Conservation (phyloP, 371 early-diverging fungal genomes). For the Mortierella sp. region DNA sequence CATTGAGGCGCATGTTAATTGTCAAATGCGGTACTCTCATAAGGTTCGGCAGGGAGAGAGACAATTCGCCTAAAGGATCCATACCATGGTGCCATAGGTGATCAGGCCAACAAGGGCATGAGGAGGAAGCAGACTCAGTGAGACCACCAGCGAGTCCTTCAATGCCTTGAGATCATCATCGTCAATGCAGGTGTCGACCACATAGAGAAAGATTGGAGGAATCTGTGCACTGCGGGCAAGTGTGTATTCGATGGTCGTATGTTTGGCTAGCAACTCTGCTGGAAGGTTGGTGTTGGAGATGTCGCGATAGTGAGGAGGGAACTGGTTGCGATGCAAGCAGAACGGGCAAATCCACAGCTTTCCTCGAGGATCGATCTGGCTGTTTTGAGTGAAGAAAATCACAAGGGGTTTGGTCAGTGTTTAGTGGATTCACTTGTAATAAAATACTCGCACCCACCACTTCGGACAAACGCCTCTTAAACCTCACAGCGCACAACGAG, state of each 20-base stretch:
- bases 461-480: no score
- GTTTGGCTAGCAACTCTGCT: constrained; percentile 94
- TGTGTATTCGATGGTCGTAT: constrained; percentile 99
- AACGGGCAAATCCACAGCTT: constrained; percentile 99
- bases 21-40: neutral
- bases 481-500: no score
- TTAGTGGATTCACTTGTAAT: no score
- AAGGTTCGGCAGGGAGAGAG: neutral
- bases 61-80: no score
- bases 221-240: constrained; percentile 83
- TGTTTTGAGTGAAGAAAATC: constrained; percentile 39
- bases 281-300: constrained; percentile 96
- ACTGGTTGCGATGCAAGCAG: constrained; percentile 97
- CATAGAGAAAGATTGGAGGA: constrained; percentile 97
- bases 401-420: neutral
- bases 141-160: constrained; percentile 93
- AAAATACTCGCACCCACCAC: no score
- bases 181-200: constrained; percentile 98
- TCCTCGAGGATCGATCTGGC: constrained; percentile 94
- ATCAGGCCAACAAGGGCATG: constrained; percentile 97
- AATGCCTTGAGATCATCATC: constrained; percentile 97
- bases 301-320: constrained; percentile 99
- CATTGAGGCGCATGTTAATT: neutral
- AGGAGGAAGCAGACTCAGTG: constrained; percentile 92
- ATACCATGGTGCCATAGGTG: constrained; percentile 99